phyloP scores from a whole-genome alignment of 1,139 yeast species.

The Blastobotrys raffinosifermentans region DNA sequence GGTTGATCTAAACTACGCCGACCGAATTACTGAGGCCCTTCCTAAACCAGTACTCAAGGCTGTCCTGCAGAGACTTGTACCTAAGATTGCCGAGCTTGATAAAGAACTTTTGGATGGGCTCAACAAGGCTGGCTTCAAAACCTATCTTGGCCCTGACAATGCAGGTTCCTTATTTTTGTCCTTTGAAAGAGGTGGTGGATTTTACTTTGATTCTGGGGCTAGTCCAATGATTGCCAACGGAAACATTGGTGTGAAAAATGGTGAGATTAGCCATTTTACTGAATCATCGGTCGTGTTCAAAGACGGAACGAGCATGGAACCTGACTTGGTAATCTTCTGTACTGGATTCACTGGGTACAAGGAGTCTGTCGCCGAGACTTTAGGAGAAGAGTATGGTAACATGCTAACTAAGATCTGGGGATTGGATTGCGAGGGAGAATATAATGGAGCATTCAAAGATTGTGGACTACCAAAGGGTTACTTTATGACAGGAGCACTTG shows the following conservation, averaged over 20 bases:
- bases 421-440: constrained; percentile 20
- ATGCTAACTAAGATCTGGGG: constrained; percentile 20
- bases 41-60: constrained; percentile 31
- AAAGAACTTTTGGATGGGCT: constrained; percentile 32
- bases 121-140: constrained; percentile 35
- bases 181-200: constrained; percentile 42
- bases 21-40: constrained; percentile 33
- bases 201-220: constrained; percentile 43
- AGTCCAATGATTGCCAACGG: constrained; percentile 37
- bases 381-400: constrained; percentile 10
- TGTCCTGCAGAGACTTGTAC: constrained; percentile 29
- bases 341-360: constrained; percentile 42
- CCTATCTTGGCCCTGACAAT: constrained; percentile 41
- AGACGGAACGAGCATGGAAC: constrained; percentile 36
- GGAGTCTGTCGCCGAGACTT: constrained; percentile 36
- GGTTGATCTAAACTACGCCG: constrained; percentile 37
- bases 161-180: constrained; percentile 40
- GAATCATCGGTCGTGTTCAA: constrained; percentile 36
- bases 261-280: constrained; percentile 33
- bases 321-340: constrained; percentile 40
- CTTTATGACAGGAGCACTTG: constrained; percentile 19
- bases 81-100: constrained; percentile 33
- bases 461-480: constrained; percentile 19
- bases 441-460: constrained; percentile 16
- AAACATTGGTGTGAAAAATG: constrained; percentile 35